These are phyloP conservation scores for Apiotrichum gracile DNA, from an alignment of 1,284 basidiomycete genomes.

Conservation along the genomic window DNA sequence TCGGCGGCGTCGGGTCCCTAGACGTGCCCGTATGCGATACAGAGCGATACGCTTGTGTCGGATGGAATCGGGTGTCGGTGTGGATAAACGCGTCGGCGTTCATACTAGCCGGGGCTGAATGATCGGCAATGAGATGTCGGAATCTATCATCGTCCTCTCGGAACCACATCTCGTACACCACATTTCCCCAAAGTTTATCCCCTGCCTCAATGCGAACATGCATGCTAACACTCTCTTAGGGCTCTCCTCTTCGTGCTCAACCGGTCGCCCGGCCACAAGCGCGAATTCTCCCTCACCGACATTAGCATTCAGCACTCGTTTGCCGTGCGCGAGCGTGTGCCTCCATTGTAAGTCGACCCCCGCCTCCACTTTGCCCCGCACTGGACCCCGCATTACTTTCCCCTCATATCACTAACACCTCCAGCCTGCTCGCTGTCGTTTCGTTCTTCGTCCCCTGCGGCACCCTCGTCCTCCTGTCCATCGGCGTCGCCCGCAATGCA, in stretches of 20 bases:
- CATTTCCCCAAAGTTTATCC: no score
- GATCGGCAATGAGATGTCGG: no score
- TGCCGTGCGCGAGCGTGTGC: slow-evolving; percentile 76
- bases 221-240: slow-evolving; percentile 46
- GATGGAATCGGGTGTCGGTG: no score
- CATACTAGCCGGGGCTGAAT: no score
- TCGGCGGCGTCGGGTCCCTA: no score
- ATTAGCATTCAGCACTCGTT: slow-evolving; percentile 64
- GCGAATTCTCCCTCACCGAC: slow-evolving; percentile 76
- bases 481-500: slow-evolving; percentile 64
- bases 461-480: slow-evolving; percentile 62
- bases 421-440: slow-evolving; percentile 60
- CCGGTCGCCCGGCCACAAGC: slow-evolving; percentile 68
- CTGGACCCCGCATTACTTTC: background rate
- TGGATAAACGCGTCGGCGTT: no score
- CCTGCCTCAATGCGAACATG: no score
- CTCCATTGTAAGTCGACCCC: slow-evolving; percentile 51
- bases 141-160: no score
- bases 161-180: no score
- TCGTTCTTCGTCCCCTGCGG: slow-evolving; percentile 62
- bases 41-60: no score
- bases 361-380: background rate
- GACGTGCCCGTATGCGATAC: no score
- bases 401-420: slow-evolving; percentile 26
- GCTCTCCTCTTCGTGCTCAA: slow-evolving; percentile 64